Evolutionary conservation across 2,329 filamentous ascomycete species (phyloP), one percentile per base, ranked within the genome.

Genomic region (Knoxdaviesia proteae): DNA sequence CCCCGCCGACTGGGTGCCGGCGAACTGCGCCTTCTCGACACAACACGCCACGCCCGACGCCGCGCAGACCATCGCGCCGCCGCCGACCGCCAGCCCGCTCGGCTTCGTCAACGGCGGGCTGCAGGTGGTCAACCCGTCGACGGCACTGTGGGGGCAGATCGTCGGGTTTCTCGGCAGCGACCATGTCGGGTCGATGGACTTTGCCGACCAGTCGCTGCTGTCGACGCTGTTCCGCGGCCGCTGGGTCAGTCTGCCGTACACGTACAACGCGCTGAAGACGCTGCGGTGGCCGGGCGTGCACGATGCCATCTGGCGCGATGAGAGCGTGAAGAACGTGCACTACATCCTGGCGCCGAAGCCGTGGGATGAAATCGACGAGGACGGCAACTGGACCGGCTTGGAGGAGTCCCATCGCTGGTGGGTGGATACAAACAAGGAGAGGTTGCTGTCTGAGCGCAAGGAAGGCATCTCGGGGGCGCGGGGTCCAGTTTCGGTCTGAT

Each of bases 231-330:
- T 69, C 56, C 55, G 55, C 7, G 65, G 61, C 34, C 61, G 69
- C 34, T 77, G 73, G 73, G 65, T 70, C 8, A 53, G 67, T 5
- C 58, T 77, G 49, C 70, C 71, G 1, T 77, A 76, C 49, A 58
- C 66, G 9, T 77, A 76, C 54, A 77, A 77, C 49, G 73, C 70
- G 7, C 62, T 77, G 47, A 76, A 77, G 64, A 75, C 73, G 10
- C 47, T 77, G 59, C 58, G 69, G 10, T 63, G 63, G 59, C 50
- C 59, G 10, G 62, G 59, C 8, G 69, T 74, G 32, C 73, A 77
- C 50, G 54, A 57, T 32, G 51, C 57, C 44, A 69, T 77, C 44
- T 77, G 73, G 73, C 56, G 60, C 7, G 72, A 77, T 49, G 66
- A 66, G 11, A 53, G 58, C 36, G 68, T 77, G 41, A 74, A 72